A percentile compares a stretch with the other conserved stretches of the same genome.
Evolutionary conservation across 805 yeast species (phyloP).

Genomic region (Pichia nakasei): DNA sequence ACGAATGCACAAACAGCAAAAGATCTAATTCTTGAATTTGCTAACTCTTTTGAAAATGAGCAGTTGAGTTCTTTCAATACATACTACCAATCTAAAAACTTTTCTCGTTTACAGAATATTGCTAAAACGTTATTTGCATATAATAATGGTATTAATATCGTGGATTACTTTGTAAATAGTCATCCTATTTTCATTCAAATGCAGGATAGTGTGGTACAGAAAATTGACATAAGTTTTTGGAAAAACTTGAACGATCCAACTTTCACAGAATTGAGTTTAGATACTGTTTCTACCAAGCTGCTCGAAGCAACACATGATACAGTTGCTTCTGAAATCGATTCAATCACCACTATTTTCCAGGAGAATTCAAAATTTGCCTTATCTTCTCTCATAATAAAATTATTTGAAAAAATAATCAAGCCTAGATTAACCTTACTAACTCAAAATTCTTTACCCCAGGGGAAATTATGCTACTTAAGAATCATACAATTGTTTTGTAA

Average conservation of each 20-base stretch:
- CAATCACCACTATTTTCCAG: conserved; percentile 61
- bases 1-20: conserved; percentile 31
- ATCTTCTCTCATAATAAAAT: conserved; percentile 60
- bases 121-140: conserved; percentile 69
- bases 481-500: conserved; percentile 60
- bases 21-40: conserved; percentile 52
- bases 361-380: conserved; percentile 54
- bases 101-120: conserved; percentile 62
- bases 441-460: conserved; percentile 51
- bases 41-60: conserved; percentile 67
- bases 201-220: conserved; percentile 25
- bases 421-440: conserved; percentile 49
- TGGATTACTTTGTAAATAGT: conserved; percentile 72
- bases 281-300: conserved; percentile 41
- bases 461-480: conserved; percentile 68
- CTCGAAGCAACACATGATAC: conserved; percentile 50
- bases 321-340: conserved; percentile 61
- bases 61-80: conserved; percentile 61
- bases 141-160: conserved; percentile 79
- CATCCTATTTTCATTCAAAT: conserved; percentile 55
- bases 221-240: conserved; percentile 39
- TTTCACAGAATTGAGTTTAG: conserved; percentile 38
- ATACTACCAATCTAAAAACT: conserved; percentile 64
- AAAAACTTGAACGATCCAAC: conserved; percentile 50
- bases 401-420: conserved; percentile 64